Evolutionary conservation across 208 protist genomes (phyloP).

Genomic region (Phytomonas serpens): DNA sequence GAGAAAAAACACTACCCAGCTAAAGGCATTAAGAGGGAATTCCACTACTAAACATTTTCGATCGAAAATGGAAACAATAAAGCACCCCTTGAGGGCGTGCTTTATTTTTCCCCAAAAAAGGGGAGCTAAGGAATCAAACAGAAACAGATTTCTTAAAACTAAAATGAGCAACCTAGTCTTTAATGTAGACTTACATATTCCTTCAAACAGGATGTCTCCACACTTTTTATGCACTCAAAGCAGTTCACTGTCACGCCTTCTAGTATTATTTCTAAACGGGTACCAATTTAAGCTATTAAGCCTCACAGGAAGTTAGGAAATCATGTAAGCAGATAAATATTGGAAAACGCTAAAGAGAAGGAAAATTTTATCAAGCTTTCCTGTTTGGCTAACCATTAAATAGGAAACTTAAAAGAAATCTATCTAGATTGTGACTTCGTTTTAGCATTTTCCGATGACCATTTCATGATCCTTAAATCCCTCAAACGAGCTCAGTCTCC

Average conservation of each 20-base stretch:
- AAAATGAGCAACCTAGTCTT: not conserved
- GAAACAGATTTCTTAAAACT: not conserved
- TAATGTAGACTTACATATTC: not conserved
- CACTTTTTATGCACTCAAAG: not conserved
- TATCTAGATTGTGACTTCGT: slow-evolving; percentile 3
- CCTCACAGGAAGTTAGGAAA: not conserved
- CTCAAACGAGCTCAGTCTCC: slow-evolving; percentile 33
- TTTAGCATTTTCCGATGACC: slow-evolving; percentile 11
- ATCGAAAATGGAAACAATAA: not conserved
- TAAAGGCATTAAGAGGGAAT: not conserved
- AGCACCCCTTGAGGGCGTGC: not conserved
- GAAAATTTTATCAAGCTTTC: slow-evolving; percentile 8
- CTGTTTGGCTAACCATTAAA: not conserved
- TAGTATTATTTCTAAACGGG: not conserved
- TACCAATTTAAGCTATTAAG: not conserved
- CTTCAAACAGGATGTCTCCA: not conserved
- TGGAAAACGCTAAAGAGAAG: slow-evolving; percentile 10
- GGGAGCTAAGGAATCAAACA: not conserved
- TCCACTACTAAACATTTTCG: not conserved
- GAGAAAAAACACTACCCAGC: not conserved
- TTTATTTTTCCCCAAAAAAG: not conserved
- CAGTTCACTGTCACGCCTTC: not conserved
- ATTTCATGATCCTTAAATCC: slow-evolving; percentile 30
- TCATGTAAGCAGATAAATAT: not conserved
- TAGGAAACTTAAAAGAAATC: not conserved